Conservation (phyloP, 2,329 filamentous ascomycete species). For the Didymella arachidicola region DNA sequence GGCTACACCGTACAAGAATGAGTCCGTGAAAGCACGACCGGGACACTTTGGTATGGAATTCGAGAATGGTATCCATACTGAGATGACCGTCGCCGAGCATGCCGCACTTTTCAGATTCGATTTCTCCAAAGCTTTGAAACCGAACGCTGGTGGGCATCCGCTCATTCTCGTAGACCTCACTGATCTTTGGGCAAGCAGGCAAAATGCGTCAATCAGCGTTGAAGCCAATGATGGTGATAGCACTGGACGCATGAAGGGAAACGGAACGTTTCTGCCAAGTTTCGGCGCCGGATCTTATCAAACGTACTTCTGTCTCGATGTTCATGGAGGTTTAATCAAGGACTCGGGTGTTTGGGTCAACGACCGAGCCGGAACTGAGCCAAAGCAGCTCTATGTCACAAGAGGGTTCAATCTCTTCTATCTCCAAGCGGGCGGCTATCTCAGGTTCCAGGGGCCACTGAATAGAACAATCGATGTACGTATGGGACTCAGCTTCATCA, state of each 20-base stretch:
- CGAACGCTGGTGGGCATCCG: neutral
- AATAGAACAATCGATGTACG: neutral
- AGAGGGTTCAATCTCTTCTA: neutral
- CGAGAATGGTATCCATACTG: neutral
- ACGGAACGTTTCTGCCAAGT: neutral
- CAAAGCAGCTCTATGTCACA: neutral
- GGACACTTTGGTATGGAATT: neutral
- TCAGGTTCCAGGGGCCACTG: neutral
- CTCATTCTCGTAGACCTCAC: neutral
- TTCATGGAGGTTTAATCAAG: neutral
- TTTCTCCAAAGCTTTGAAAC: neutral
- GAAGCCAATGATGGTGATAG: neutral
- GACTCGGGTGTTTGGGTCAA: neutral
- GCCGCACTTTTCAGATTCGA: neutral
- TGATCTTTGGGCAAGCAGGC: neutral
- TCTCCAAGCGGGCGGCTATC: neutral
- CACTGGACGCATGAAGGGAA: neutral
- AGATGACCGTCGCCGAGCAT: neutral
- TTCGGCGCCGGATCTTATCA: neutral
- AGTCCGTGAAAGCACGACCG: neutral
- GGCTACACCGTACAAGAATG: neutral
- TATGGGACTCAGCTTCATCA: neutral
- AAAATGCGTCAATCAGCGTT: neutral
- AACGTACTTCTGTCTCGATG: neutral
- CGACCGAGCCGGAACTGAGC: neutral